These are phyloP conservation scores for Henckelia pumila DNA, from an alignment of 257 asterid species.

Conservation along the genomic window DNA sequence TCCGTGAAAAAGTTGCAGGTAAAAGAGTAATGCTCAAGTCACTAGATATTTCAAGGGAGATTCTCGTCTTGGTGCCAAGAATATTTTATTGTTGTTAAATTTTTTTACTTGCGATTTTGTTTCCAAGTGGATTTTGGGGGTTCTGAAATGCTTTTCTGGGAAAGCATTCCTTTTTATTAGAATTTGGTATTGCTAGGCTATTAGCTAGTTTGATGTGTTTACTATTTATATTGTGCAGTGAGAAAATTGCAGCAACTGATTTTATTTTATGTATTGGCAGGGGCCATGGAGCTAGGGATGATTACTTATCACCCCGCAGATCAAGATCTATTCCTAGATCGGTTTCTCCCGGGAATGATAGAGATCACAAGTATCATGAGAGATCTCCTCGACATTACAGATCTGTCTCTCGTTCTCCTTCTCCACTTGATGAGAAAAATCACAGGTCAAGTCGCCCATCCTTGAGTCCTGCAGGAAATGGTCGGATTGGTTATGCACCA, in stretches of 20 bases:
- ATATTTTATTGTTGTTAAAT: constrained; percentile 9
- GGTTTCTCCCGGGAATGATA: constrained; percentile 58
- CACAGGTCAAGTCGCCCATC: constrained; percentile 33
- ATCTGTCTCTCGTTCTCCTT: constrained; percentile 47
- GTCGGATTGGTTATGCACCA: constrained; percentile 32
- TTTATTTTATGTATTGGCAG: constrained; percentile 36
- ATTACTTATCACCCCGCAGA: constrained; percentile 43
- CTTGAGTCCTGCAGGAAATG: constrained; percentile 45
- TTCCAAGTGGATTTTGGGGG: constrained; percentile 18
- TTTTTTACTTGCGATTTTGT: constrained; percentile 11
- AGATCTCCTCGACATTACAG: constrained; percentile 50
- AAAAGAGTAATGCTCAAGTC: constrained; percentile 58
- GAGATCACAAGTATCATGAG: constrained; percentile 33
- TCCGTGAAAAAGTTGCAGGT: constrained; percentile 71
- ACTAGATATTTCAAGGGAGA: constrained; percentile 34
- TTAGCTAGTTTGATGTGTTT: constrained; percentile 14
- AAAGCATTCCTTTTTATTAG: constrained; percentile 20
- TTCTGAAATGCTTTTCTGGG: constrained; percentile 14
- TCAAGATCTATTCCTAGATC: constrained; percentile 59
- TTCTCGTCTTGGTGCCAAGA: constrained; percentile 19
- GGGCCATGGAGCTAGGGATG: constrained; percentile 44
- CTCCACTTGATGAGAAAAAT: constrained; percentile 43
- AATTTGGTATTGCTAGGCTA: constrained; percentile 6
- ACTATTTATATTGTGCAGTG: constrained; percentile 12
- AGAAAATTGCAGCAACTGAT: constrained; percentile 6